Evolutionary conservation across 805 yeast species (phyloP).

Genomic region (Ogataea wickerhamii): DNA sequence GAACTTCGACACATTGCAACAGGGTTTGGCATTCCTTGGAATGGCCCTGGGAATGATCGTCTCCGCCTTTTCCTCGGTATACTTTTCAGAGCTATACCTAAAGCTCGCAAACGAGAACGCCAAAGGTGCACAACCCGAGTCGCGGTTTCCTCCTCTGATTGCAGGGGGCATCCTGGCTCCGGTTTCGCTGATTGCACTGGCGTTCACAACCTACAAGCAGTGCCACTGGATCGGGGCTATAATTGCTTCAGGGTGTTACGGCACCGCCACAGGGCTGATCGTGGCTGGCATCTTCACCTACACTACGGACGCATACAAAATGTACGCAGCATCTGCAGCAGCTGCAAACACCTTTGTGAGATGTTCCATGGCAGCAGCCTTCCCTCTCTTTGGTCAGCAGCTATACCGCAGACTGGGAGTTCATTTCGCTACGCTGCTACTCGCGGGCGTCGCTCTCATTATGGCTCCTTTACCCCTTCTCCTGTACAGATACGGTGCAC

Average conservation of each 20-base stretch:
- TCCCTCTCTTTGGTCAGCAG: conserved; percentile 59
- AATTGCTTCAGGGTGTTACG: no score
- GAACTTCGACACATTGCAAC: no score
- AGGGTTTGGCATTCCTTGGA: no score
- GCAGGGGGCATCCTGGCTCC: conserved; percentile 58
- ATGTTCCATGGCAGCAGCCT: conserved; percentile 58
- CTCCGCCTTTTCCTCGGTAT: no score
- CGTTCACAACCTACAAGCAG: no score
- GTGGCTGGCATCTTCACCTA: conserved; percentile 60
- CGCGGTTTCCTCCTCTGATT: conserved; percentile 55
- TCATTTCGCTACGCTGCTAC: conserved; percentile 69
- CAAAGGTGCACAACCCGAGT: conserved; percentile 49
- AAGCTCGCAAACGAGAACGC: conserved; percentile 63
- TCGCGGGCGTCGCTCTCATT: conserved; percentile 52
- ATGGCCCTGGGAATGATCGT: no score
- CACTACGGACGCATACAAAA: conserved; percentile 66
- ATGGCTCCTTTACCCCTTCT: conserved; percentile 64
- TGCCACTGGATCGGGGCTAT: no score
- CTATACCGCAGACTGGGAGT: conserved; percentile 56
- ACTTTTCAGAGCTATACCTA: no score
- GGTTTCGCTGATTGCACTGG: conserved; percentile 60
- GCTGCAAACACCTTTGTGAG: conserved; percentile 51
- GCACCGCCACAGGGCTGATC: no score
- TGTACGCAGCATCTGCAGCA: conserved; percentile 56
- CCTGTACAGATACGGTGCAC: conserved; percentile 53